phyloP scores from a whole-genome alignment of 1,284 basidiomycete species.

The Kwoniella shivajii region DNA sequence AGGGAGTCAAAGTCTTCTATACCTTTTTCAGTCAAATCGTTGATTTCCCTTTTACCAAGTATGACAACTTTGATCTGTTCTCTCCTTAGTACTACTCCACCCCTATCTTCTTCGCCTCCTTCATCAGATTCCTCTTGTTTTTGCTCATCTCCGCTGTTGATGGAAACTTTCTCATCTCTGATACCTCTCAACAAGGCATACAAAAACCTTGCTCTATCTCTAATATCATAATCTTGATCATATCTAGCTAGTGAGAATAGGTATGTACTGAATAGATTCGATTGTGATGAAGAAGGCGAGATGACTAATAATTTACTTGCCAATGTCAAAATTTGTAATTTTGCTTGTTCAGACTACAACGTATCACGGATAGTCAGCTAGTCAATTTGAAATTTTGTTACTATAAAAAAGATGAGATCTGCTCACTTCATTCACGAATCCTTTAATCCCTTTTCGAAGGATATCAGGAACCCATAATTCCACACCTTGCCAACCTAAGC shows the following conservation, averaged over 20 bases:
- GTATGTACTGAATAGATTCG: slow-evolving; percentile 64
- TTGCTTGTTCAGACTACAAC: slow-evolving; percentile 64
- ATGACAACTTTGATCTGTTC: slow-evolving; percentile 79
- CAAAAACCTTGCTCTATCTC: slow-evolving; percentile 82
- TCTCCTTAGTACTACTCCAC: slow-evolving; percentile 73
- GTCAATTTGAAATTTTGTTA: too few relatives aligned
- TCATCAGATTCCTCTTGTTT: slow-evolving; percentile 21
- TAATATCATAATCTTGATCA: slow-evolving; percentile 81
- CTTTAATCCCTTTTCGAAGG: slow-evolving; percentile 71
- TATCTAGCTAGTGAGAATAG: slow-evolving; percentile 83
- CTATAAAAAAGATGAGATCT: neutral
- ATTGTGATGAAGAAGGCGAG: slow-evolving; percentile 60
- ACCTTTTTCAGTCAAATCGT: slow-evolving; percentile 25
- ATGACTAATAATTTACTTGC: slow-evolving; percentile 77
- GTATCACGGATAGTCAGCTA: too few relatives aligned
- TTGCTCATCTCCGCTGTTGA: slow-evolving; percentile 21
- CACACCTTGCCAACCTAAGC: slow-evolving; percentile 56
- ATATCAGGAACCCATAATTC: slow-evolving; percentile 81
- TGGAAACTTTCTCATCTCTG: slow-evolving; percentile 25
- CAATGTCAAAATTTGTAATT: slow-evolving; percentile 79
- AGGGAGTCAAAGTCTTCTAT: too few relatives aligned
- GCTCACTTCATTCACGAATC: slow-evolving; percentile 70
- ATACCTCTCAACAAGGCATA: slow-evolving; percentile 67
- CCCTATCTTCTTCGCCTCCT: slow-evolving; percentile 57
- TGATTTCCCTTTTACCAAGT: slow-evolving; percentile 66